Base-by-base conservation (phyloP, 192 early-diverging fungal genomes). In the Linnemannia zychae region DNA sequence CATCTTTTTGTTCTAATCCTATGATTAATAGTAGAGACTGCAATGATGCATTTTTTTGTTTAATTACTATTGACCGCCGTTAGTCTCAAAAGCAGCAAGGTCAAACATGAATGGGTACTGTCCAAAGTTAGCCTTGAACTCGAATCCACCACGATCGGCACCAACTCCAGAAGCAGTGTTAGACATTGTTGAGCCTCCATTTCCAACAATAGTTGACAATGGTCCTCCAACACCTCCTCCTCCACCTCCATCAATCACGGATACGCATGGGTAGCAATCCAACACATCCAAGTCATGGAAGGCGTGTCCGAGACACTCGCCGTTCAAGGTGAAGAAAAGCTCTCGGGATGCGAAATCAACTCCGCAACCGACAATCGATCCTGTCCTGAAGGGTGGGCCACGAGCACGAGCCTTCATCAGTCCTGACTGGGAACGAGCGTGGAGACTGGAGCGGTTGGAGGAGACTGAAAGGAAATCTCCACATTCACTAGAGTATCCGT, bases 41-140 rank as follows among this genome's bases (percentile, higher is more conserved):
- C n/a, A n/a, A n/a, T n/a, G n/a, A n/a, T 44, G 40, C 40, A 9
- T 44, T 44, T 44, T 44, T 44, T 44, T 49, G 46, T 38, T 71
- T 48, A 44, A 33, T 48, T 37, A 48, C 17, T 72, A 48, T 65
- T 65, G 60, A 46, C 67, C 80, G 4, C 67, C 75, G 5, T 76
- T 75, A 7, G 74, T 33, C 47, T 85, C 83, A 71, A 85, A 85
- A 11, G 73, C 83, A 36, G 46, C 53, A 22, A 85, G 22, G 52
- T 85, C 83, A 85, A 85, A 85, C 76, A 79, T 70, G 63, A 85
- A 85, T 34, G 77, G 69, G 37, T 47, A 73, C 38, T 85, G 83
- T 6, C 83, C 83, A 76, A 85, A 85, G 18, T 85, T 85, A 3
- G 83, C 83, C 70, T 85, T 85, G 57, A 85, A 85, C 65, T 85